Evolutionary conservation across 139 green algal genomes (phyloP).

Genomic region (Tetradesmus lagerheimii): DNA sequence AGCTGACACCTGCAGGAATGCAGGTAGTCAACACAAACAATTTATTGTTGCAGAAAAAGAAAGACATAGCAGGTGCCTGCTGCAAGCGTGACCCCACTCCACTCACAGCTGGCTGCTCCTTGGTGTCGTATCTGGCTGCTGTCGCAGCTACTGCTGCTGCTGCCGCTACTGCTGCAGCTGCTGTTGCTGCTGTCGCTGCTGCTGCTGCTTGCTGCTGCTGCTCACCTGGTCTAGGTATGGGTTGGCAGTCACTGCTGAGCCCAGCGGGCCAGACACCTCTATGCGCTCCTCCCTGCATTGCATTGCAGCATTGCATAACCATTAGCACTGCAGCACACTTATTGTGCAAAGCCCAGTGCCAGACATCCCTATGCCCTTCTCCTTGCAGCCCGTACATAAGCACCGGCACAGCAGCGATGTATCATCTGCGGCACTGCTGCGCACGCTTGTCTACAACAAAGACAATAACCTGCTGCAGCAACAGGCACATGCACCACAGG

Average conservation of each 20-base stretch:
- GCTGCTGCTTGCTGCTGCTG: constrained; percentile 19
- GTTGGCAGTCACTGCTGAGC: constrained; percentile 65
- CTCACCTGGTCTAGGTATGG: constrained; percentile 60
- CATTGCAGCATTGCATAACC: neutral
- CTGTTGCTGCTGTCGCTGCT: neutral
- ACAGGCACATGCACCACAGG: no score
- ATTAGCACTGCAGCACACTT: neutral
- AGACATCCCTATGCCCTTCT: no score
- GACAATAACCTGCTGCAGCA: no score
- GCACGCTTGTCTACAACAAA: no score
- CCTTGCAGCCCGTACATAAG: no score
- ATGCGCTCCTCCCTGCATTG: constrained; percentile 75
- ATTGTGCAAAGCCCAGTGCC: neutral
- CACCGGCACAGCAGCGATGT: no score
- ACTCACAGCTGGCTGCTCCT: neutral
- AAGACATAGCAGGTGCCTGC: no score
- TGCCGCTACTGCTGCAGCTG: neutral
- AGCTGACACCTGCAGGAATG: neutral
- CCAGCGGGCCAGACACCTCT: constrained; percentile 66
- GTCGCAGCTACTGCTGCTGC: neutral
- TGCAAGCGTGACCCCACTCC: no score
- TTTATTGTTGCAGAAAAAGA: no score
- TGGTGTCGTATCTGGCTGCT: neutral
- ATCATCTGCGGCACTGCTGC: no score
- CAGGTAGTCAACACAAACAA: no score